Evolutionary conservation across 2,329 filamentous ascomycete genomes (phyloP), one percentile per base, ranked within the genome.

Genomic region (Xenoacremonium recifei): DNA sequence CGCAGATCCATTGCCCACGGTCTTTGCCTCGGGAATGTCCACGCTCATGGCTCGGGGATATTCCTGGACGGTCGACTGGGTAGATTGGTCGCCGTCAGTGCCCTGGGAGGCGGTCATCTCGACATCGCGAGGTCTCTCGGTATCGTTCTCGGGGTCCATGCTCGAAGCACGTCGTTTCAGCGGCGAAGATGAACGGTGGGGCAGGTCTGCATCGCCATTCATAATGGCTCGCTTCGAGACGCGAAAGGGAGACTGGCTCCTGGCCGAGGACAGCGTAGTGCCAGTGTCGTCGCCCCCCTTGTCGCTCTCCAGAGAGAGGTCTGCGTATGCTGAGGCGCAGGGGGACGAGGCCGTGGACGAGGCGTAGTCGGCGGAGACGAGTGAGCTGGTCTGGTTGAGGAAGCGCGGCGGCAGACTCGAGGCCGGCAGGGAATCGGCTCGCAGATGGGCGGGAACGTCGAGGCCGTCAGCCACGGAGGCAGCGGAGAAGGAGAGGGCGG

Each of bases 111-210:
- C 53, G 38, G 63, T 56, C 71, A 75, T 73, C 46, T 74, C 72
- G 36, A 74, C 66, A 49, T 76, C 72, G 49, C 68, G 70, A 41
- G 60, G 60, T 40, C 63, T 62, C 45, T 67, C 62, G 40, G 62
- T 55, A 27, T 70, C 62, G 18, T 60, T 57, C 36, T 77, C 75
- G 37, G 70, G 71, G 39, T 80, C 76, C 77, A 82, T 80, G 58
- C 76, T 81, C 45, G 77, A 82, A 25, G 80, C 80, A 49, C 76
- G 73, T 57, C 81, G 73, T 65, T 85, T 85, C 42, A 84, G 63
- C 6, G 81, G 81, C 16, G 81, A 85, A 20, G 80, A 83, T 16
- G 81, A 81, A 53, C 81, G 74, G 33, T 82, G 75, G 44, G 76
- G 72, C 18, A 72, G 58, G 48, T 83, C 77, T 51, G 73, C 69